Percentiles rank a stretch among this genome's conserved stretches.
Conservation (phyloP, 306 rosid genomes). For the Vigna mungo region DNA sequence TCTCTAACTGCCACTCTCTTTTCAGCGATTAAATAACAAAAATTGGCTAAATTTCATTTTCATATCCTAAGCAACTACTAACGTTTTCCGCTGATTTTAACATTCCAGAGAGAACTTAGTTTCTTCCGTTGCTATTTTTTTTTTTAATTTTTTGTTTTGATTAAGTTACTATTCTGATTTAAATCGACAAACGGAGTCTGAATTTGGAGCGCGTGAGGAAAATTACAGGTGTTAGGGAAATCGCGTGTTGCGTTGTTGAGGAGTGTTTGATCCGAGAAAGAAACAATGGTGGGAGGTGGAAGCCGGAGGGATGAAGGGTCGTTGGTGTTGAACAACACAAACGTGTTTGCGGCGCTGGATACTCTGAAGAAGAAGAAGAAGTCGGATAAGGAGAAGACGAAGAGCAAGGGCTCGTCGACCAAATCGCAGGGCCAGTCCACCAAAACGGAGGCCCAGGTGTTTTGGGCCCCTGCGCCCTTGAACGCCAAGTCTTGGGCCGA, state of each 20-base stretch:
- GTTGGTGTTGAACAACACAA: constrained; percentile 73
- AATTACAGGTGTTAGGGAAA: background rate
- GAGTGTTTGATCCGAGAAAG: background rate
- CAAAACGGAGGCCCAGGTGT: constrained; percentile 67
- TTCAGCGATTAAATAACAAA: background rate
- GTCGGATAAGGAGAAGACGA: constrained; percentile 74
- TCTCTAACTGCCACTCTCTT: constrained; percentile 36
- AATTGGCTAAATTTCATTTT: background rate
- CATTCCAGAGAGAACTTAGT: constrained; percentile 16
- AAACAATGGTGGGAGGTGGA: constrained; percentile 83
- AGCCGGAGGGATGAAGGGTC: constrained; percentile 90
- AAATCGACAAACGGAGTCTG: background rate
- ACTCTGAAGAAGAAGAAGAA: constrained; percentile 92
- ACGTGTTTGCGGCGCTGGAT: constrained; percentile 92
- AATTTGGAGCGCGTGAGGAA: background rate
- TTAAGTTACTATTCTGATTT: constrained; percentile 23
- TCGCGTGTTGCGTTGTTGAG: background rate
- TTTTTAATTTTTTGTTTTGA: background rate
- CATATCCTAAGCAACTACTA: background rate
- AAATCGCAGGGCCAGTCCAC: constrained; percentile 55
- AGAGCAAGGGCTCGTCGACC: constrained; percentile 60
- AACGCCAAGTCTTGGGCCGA: constrained; percentile 87
- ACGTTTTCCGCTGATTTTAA: constrained; percentile 1
- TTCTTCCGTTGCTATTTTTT: background rate
- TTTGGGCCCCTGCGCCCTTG: constrained; percentile 84